phyloP scores from a whole-genome alignment of 495 filamentous ascomycete species.

The Arthonia radiata region DNA sequence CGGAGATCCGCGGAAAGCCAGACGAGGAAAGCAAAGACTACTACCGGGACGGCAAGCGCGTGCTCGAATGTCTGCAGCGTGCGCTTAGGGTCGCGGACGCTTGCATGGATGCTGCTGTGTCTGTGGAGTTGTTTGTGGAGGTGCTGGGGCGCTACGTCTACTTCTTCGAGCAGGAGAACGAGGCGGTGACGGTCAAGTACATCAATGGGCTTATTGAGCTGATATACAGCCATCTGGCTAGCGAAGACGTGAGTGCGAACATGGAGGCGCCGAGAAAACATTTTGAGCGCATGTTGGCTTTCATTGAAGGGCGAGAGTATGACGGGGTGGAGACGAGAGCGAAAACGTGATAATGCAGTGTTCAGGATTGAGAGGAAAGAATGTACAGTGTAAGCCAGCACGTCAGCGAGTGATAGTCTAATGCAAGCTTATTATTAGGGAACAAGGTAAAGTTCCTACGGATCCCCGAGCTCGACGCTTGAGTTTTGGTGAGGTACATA shows the following conservation, averaged over 20 bases:
- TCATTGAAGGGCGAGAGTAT: constrained; percentile 73
- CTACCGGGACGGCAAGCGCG: constrained; percentile 90
- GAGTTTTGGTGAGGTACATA: too few species aligned
- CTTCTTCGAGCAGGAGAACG: constrained; percentile 97
- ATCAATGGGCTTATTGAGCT: constrained; percentile 95
- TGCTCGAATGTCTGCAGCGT: constrained; percentile 86
- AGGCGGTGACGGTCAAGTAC: constrained; percentile 94
- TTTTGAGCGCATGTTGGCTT: constrained; percentile 82
- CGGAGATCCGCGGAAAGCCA: constrained; percentile 54
- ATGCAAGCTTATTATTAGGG: too few species aligned
- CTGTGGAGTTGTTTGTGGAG: constrained; percentile 91
- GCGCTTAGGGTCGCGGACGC: constrained; percentile 90
- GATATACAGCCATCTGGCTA: constrained; percentile 84
- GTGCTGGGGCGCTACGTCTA: constrained; percentile 97
- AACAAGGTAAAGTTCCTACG: too few species aligned
- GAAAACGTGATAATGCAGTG: too few species aligned
- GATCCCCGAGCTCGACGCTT: too few species aligned
- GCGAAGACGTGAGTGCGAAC: constrained; percentile 52
- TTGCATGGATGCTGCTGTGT: constrained; percentile 98
- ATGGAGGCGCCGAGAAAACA: constrained; percentile 74
- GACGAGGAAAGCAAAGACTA: constrained; percentile 47
- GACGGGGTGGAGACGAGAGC: constrained; percentile 63
- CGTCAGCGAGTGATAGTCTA: too few species aligned
- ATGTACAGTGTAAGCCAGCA: too few species aligned
- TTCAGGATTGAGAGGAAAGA: too few species aligned